Evolutionary conservation across 2,329 filamentous ascomycete genomes (phyloP), one percentile per base, ranked within the genome.

Genomic region (Byssochlamys sp.): DNA sequence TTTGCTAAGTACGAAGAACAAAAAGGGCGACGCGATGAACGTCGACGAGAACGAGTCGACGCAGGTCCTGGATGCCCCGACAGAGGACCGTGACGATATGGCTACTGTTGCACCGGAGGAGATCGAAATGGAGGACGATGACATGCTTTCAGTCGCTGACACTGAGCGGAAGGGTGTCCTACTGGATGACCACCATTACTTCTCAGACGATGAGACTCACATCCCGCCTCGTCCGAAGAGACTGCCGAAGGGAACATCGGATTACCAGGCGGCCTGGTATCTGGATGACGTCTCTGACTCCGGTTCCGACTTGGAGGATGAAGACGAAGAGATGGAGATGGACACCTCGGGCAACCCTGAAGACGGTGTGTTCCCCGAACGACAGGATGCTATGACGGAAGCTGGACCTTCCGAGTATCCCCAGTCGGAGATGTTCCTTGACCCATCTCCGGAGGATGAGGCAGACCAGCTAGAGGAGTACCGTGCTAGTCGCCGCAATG

Each of bases 171-270:
- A 92, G 75, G 94, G 92, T 62, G 94, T 99, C 1, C 77, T 99
- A 48, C 80, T 99, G 9, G 94, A 99, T 64, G 92, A 97, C 63
- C 92, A 99, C 71, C 92, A 97, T 71, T 99, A 99, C 73, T 99
- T 97, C 69, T 91, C 91, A 0, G 92, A 97, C 50, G 90, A 94
- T 52, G 87, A 94, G 55, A 76, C 73, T 3, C 79, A 84, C 55
- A 77, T 81, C 19, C 77, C 84, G 19, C 74, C 80, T 35, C 75
- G 77, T 31, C 89, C 89, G 5, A 94, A 87, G 74, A 84, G 84
- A 61, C 75, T 99, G 25, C 94, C 94, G 0, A 89, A 86, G 73
- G 94, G 94, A 61, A 99, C 94, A 2, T 97, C 94, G 45, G 84
- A 87, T 57, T 97, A 96, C 73, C 94, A 99, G 75, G 83, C 91